Conservation (phyloP, 768 basidiomycete genomes). For the Sporobolomyces roseus region DNA sequence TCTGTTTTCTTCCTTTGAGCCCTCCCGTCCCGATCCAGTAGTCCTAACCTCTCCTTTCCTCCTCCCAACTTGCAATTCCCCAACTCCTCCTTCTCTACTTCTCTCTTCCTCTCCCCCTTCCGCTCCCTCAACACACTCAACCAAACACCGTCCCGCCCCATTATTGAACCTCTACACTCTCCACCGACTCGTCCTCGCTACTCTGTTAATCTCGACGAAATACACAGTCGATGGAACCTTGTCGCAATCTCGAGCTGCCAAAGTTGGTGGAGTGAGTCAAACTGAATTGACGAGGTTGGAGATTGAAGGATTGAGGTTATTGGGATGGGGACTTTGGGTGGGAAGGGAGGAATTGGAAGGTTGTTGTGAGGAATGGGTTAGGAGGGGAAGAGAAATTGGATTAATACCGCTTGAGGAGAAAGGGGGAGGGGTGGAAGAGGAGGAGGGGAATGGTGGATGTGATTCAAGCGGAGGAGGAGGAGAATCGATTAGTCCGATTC, state of each 20-base stretch:
- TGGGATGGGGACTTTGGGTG: conserved; percentile 23
- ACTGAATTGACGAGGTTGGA: conserved; percentile 37
- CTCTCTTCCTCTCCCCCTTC: background rate
- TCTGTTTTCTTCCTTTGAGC: background rate
- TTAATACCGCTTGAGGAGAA: background rate
- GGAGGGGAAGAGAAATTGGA: background rate
- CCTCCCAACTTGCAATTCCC: background rate
- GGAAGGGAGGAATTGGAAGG: background rate
- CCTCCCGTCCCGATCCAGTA: background rate
- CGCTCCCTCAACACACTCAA: background rate
- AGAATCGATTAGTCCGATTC: too few species aligned
- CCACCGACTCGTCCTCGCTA: conserved; percentile 39
- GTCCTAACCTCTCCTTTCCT: background rate
- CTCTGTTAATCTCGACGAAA: conserved; percentile 35
- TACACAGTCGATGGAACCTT: conserved; percentile 37
- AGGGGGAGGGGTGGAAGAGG: background rate
- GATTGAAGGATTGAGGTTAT: conserved; percentile 32
- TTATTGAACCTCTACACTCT: conserved; percentile 38
- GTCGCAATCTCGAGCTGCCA: conserved; percentile 32
- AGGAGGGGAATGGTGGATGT: background rate
- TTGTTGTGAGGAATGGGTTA: background rate
- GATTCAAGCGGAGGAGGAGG: too few species aligned
- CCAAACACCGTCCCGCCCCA: conserved; percentile 1
- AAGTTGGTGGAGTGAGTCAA: conserved; percentile 39
- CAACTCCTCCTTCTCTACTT: background rate